These are phyloP conservation scores for Gossypium davidsonii DNA, from an alignment of 441 rosid genomes.

Conservation along the genomic window DNA sequence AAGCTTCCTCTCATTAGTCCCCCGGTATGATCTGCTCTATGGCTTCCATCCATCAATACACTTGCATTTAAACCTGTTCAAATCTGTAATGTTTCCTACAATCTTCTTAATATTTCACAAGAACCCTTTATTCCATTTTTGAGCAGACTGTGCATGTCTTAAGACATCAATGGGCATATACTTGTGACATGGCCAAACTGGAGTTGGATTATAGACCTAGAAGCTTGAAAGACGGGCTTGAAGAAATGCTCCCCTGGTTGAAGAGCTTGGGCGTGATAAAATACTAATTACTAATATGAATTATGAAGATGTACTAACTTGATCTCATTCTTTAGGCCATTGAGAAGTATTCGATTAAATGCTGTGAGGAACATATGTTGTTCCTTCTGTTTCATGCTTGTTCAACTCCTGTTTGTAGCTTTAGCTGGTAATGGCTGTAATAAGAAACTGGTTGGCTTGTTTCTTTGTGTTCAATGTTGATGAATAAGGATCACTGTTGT, in stretches of 20 bases:
- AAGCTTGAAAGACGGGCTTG: constrained; percentile 68
- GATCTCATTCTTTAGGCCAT: not conserved
- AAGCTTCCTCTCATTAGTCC: constrained; percentile 84
- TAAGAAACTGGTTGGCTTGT: not conserved
- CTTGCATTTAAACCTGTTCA: not conserved
- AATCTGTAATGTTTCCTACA: not conserved
- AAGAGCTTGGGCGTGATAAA: constrained; percentile 54
- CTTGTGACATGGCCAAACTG: constrained; percentile 68
- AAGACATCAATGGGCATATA: constrained; percentile 79
- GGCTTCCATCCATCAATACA: not conserved
- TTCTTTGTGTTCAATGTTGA: not conserved
- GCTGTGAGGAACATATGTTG: not conserved
- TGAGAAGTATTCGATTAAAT: not conserved
- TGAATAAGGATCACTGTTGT: not conserved
- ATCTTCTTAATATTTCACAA: not conserved
- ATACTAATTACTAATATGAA: constrained; percentile 29
- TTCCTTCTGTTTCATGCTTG: not conserved
- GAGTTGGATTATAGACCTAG: constrained; percentile 75
- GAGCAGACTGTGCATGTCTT: constrained; percentile 58
- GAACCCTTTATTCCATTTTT: not conserved
- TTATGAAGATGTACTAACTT: not conserved
- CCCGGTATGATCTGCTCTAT: constrained; percentile 46
- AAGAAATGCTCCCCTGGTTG: constrained; percentile 73
- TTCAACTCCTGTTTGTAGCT: not conserved
- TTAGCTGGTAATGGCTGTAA: not conserved